These are phyloP conservation scores for Saturnispora saitoi DNA, from an alignment of 805 yeast genomes.

Conservation along the genomic window DNA sequence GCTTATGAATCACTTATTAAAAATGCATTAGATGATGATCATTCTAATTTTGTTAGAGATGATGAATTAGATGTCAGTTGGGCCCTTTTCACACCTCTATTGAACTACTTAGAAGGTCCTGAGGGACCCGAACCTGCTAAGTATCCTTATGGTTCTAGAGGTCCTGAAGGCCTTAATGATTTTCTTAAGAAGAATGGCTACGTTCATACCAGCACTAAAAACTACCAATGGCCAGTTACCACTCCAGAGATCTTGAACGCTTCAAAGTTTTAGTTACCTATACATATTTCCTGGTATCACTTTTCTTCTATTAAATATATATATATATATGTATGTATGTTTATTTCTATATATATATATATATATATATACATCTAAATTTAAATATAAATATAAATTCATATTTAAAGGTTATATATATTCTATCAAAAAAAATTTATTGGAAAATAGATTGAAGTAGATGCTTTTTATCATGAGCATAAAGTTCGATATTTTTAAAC, in stretches of 20 bases:
- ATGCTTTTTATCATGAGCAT: too few relatives aligned
- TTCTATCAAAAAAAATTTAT: too few relatives aligned
- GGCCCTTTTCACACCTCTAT: conserved; percentile 86
- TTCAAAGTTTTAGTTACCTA: conserved; percentile 20
- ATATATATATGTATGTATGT: neutral
- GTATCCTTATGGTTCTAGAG: conserved; percentile 88
- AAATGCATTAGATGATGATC: conserved; percentile 86
- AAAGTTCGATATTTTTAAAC: too few relatives aligned
- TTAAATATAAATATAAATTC: neutral
- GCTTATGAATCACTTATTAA: conserved; percentile 94
- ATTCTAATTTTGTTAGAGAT: conserved; percentile 95
- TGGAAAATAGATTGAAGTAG: too few relatives aligned
- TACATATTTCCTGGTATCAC: neutral
- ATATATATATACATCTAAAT: neutral
- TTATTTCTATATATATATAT: neutral
- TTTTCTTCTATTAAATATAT: neutral
- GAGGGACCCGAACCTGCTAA: conserved; percentile 57
- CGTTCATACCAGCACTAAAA: conserved; percentile 48
- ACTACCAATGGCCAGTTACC: conserved; percentile 89
- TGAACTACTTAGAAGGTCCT: conserved; percentile 67
- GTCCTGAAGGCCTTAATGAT: conserved; percentile 58
- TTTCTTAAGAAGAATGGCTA: conserved; percentile 69
- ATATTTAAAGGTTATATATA: too few relatives aligned
- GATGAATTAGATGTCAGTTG: conserved; percentile 94
- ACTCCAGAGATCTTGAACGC: conserved; percentile 33